Evolutionary conservation across 2,329 filamentous ascomycete species (phyloP).

Genomic region (Graphium sp.): DNA sequence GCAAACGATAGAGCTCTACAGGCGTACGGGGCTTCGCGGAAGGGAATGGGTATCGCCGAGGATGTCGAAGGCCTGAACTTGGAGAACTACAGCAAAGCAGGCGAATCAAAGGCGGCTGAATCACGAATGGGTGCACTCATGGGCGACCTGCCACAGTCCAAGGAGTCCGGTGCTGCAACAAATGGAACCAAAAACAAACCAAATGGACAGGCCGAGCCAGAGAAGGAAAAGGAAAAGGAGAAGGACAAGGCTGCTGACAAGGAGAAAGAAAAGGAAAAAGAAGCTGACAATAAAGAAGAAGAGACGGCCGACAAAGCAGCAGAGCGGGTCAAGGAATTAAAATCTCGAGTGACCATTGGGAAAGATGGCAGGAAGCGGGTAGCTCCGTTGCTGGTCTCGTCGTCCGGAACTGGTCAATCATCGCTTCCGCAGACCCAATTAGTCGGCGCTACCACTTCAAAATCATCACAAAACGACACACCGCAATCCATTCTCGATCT

Average conservation of each 20-base stretch:
- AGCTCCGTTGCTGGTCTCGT: slow-evolving; percentile 78
- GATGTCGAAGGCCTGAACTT: slow-evolving; percentile 76
- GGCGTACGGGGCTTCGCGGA: slow-evolving; percentile 78
- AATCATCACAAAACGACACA: slow-evolving; percentile 46
- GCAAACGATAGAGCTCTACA: slow-evolving; percentile 88
- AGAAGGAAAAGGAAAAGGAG: slow-evolving; percentile 11
- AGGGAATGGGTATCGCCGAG: slow-evolving; percentile 81
- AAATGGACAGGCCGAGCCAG: slow-evolving; percentile 19
- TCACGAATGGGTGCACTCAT: slow-evolving; percentile 97
- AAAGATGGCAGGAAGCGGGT: slow-evolving; percentile 97
- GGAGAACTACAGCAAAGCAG: slow-evolving; percentile 84
- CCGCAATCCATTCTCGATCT: slow-evolving; percentile 77
- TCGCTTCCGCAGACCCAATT: slow-evolving; percentile 80
- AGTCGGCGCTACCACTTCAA: slow-evolving; percentile 56
- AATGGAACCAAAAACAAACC: slow-evolving; percentile 30
- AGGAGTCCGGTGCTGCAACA: slow-evolving; percentile 34
- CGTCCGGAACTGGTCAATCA: slow-evolving; percentile 71
- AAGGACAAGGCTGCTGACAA: slow-evolving; percentile 12
- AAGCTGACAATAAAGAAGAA: slow-evolving; percentile 19
- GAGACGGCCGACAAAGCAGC: slow-evolving; percentile 35
- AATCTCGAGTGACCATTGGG: slow-evolving; percentile 83
- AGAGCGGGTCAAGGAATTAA: slow-evolving; percentile 45
- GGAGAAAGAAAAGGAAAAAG: slow-evolving; percentile 12
- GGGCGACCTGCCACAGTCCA: slow-evolving; percentile 54
- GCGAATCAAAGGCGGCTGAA: slow-evolving; percentile 76